Evolutionary conservation across 257 asterid genomes (phyloP).

Genomic region (Phtheirospermum japonicum): DNA sequence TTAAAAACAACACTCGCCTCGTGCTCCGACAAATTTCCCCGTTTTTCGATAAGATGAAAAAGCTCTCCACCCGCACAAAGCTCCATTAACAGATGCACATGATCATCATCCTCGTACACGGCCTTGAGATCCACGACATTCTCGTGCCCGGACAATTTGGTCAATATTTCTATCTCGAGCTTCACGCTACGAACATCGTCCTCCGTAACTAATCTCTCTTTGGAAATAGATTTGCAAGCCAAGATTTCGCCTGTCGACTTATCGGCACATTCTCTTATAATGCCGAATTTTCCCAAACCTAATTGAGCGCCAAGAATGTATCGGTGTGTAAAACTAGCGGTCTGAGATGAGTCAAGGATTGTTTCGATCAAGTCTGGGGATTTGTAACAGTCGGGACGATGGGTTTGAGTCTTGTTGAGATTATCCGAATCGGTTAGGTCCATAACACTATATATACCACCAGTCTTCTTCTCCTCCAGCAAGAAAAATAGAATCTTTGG

Average conservation of each 20-base stretch:
- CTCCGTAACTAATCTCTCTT: constrained; percentile 45
- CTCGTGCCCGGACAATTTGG: constrained; percentile 48
- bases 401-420: background rate
- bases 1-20: constrained; percentile 43
- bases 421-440: constrained; percentile 25
- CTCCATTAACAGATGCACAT: constrained; percentile 63
- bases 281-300: constrained; percentile 63
- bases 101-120: constrained; percentile 55
- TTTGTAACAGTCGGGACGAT: constrained; percentile 34
- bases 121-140: constrained; percentile 65
- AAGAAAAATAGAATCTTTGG: constrained; percentile 23
- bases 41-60: constrained; percentile 51
- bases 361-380: constrained; percentile 33
- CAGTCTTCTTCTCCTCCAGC: constrained; percentile 23
- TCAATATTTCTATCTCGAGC: constrained; percentile 63
- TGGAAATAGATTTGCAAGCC: constrained; percentile 64
- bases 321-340: constrained; percentile 40
- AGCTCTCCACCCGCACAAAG: constrained; percentile 72
- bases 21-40: constrained; percentile 45
- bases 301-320: constrained; percentile 49
- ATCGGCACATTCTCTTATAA: constrained; percentile 50
- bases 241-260: constrained; percentile 53
- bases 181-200: constrained; percentile 52
- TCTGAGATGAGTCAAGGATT: constrained; percentile 37
- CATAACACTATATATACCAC: constrained; percentile 30